phyloP scores from a whole-genome alignment of 352 stramenopile species.

The Globisporangium spiculum region DNA sequence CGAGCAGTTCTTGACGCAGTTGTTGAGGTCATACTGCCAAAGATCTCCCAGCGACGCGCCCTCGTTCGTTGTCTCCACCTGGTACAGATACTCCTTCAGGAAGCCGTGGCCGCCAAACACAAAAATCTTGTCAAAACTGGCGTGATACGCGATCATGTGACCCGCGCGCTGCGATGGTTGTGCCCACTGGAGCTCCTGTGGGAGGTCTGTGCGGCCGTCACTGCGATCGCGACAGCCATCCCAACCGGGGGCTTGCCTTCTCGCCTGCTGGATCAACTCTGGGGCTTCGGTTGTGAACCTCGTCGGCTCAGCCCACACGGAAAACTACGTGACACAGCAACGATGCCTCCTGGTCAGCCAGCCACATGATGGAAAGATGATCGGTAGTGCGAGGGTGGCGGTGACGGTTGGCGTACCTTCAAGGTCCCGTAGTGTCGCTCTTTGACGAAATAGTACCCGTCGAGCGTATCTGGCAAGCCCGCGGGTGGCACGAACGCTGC shows the following conservation, averaged over 20 bases:
- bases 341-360: too few relatives aligned
- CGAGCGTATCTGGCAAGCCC: constrained; percentile 28
- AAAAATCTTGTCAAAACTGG: constrained; percentile 67
- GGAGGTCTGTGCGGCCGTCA: constrained; percentile 66
- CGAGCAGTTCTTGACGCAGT: constrained; percentile 94
- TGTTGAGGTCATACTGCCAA: constrained; percentile 88
- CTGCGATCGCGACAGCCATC: constrained; percentile 91
- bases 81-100: constrained; percentile 53
- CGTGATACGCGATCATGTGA: constrained; percentile 85
- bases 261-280: constrained; percentile 88
- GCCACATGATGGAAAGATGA: too few relatives aligned
- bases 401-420: constrained; percentile 29
- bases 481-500: constrained; percentile 35
- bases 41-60: constrained; percentile 77
- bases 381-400: too few relatives aligned
- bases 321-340: constrained; percentile 41
- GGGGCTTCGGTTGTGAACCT: constrained; percentile 52
- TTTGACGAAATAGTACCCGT: constrained; percentile 68
- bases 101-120: constrained; percentile 90
- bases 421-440: constrained; percentile 71
- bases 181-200: constrained; percentile 71
- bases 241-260: constrained; percentile 91
- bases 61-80: constrained; percentile 51
- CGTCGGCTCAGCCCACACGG: constrained; percentile 89
- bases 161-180: constrained; percentile 83